Conservation (phyloP, 1,284 basidiomycete genomes). For the Fomitopsis palustris region DNA sequence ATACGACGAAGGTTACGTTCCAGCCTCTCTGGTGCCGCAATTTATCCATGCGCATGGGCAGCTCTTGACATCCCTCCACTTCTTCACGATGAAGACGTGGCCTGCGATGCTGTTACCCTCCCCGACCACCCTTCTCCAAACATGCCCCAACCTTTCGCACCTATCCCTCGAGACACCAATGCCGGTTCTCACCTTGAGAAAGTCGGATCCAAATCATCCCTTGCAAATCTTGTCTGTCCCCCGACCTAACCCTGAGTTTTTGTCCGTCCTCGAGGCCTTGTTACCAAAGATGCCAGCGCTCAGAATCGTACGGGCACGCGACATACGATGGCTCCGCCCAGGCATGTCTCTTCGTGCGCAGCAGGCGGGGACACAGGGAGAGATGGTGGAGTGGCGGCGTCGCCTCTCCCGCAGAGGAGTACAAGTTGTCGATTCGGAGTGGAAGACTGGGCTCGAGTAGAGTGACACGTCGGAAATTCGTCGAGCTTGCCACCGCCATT, state of each 20-base stretch:
- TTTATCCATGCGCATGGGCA: conserved; percentile 66
- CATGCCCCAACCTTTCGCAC: conserved; percentile 56
- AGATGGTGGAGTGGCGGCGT: conserved; percentile 68
- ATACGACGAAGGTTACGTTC: conserved; percentile 60
- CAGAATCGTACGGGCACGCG: conserved; percentile 53
- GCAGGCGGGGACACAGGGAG: conserved; percentile 72
- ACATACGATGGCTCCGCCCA: conserved; percentile 66
- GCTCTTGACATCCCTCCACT: conserved; percentile 57
- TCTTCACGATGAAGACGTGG: conserved; percentile 76
- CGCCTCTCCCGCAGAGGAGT: conserved; percentile 54
- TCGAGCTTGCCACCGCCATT: not conserved
- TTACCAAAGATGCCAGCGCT: conserved; percentile 58
- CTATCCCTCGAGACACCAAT: conserved; percentile 67
- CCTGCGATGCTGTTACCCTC: conserved; percentile 62
- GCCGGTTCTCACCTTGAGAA: conserved; percentile 41
- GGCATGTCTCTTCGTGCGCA: conserved; percentile 62
- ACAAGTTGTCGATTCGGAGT: conserved; percentile 62
- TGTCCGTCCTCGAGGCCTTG: conserved; percentile 47
- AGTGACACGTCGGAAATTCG: not conserved
- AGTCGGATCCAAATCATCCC: conserved; percentile 35
- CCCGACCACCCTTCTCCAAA: conserved; percentile 47
- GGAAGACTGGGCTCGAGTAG: conserved; percentile 39
- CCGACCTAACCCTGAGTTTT: conserved; percentile 56
- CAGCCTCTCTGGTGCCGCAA: conserved; percentile 50
- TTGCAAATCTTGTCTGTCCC: conserved; percentile 71